A percentile compares a stretch with the other conserved stretches of the same genome.
Conservation (phyloP, 345 rosid genomes). For the Lepidium didymum region DNA sequence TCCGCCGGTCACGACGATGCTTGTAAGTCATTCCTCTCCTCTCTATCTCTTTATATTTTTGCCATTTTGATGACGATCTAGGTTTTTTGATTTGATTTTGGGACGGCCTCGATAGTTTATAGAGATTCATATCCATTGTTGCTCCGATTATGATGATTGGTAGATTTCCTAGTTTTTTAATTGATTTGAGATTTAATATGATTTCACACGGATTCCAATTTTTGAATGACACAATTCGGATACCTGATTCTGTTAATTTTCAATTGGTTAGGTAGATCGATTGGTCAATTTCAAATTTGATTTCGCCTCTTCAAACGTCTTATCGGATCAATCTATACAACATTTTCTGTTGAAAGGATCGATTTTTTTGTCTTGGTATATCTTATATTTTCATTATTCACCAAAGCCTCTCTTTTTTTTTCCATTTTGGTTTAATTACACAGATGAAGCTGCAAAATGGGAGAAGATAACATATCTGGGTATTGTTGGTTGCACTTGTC, state of each 20-base stretch:
- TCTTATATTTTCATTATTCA: not conserved
- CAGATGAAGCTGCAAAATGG: slow-evolving; percentile 88
- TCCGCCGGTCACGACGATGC: slow-evolving; percentile 72
- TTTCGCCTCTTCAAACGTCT: not conserved
- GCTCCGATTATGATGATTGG: not conserved
- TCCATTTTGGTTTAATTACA: not conserved
- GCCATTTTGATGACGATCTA: not conserved
- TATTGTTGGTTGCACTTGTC: slow-evolving; percentile 50
- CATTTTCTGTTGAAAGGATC: not conserved
- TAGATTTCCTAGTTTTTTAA: not conserved
- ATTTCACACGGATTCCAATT: not conserved
- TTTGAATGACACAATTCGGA: not conserved
- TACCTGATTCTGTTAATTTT: not conserved
- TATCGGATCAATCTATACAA: not conserved
- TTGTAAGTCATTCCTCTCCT: slow-evolving; percentile 32
- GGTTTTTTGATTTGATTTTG: not conserved
- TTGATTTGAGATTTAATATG: slow-evolving; percentile 1
- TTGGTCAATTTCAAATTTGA: not conserved
- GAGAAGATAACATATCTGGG: slow-evolving; percentile 85
- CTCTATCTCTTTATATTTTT: not conserved
- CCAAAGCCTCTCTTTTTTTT: not conserved
- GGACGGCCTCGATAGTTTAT: not conserved
- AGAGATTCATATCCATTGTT: not conserved
- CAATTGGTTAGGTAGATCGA: not conserved
- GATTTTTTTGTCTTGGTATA: not conserved